Evolutionary conservation across 176 grass and related monocot species (phyloP), one percentile per base, ranked within the genome.

Genomic region (Zizania latifolia): DNA sequence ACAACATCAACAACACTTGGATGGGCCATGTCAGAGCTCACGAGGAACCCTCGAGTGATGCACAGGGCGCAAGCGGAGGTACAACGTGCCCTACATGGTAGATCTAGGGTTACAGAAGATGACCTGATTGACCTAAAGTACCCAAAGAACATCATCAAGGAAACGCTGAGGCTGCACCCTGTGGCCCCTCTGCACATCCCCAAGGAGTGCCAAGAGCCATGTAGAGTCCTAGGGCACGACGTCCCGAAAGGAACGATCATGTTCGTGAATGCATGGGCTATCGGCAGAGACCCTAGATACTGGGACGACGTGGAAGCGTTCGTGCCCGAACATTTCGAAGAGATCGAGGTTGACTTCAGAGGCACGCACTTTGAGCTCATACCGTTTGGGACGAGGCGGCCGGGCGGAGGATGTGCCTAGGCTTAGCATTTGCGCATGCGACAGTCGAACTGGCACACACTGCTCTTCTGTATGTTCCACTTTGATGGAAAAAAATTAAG

Each of bases 101-200:
- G n/a, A n/a, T n/a, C n/a, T n/a, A n/a, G n/a, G n/a, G 79, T 90
- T 1, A 70, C 57, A 8, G 88, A 90, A 58, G 85, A 70, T 3
- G 71, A 89, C 62, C 53, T 84, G 28, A 34, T 56, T 0, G 69
- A 77, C 43, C 86, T 84, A 0, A 77, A 57, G 0, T 89, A 81
- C 55, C 36, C 84, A 7, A 62, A 68, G 28, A 68, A 63, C 11
- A 69, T 78, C 6, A 71, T 80, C 22, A 86, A 86, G 53, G 88
- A 90, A 59, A 82, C 83, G 14, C 33, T 83, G 34, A 33, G 88
- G 62, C 28, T 90, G 55, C 83, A 90, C n/a, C 74, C 88, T 0
- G 10, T 79, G 0, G 75, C 54, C 6, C 76, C 88, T 1, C 24
- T 90, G 40, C 15, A 61, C 0, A 27, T 80, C 6, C 78, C 46